Percentiles rank a stretch among this genome's conserved stretches.
These are phyloP conservation scores for Pseudohyphozyma bogoriensis DNA, from an alignment of 768 basidiomycete species.

Conservation along the genomic window DNA sequence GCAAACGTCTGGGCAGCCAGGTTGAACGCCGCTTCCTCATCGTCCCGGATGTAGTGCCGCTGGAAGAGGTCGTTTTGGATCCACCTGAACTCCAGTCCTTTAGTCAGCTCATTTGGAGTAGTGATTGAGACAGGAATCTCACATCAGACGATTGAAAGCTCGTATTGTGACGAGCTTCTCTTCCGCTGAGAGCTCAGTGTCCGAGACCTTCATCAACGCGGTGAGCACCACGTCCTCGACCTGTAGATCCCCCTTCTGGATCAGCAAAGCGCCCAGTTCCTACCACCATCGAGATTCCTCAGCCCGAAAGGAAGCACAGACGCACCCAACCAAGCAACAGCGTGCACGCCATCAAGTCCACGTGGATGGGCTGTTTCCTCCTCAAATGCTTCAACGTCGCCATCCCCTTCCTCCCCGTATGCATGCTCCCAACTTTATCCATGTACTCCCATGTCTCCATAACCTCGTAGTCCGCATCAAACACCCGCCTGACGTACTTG, in stretches of 20 bases:
- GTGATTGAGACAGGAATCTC: too few species aligned
- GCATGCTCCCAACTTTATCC: slow-evolving; percentile 6
- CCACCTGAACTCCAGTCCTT: slow-evolving; percentile 3
- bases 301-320: background rate
- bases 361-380: slow-evolving; percentile 5
- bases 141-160: slow-evolving; percentile 23
- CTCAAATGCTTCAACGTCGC: slow-evolving; percentile 1
- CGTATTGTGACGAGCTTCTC: background rate
- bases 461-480: slow-evolving; percentile 3
- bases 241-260: too few species aligned
- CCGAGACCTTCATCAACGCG: background rate
- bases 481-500: background rate
- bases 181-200: background rate
- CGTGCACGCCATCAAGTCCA: background rate
- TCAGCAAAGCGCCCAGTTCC: slow-evolving; percentile 5
- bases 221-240: slow-evolving; percentile 9
- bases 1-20: background rate
- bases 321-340: background rate
- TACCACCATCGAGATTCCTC: background rate
- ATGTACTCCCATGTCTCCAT: background rate
- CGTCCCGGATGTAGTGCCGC: slow-evolving; percentile 11
- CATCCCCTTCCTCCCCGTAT: slow-evolving; percentile 12
- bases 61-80: slow-evolving; percentile 19
- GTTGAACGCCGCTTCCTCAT: background rate
- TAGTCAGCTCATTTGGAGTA: background rate